Base-by-base conservation (phyloP, 2,329 filamentous ascomycete genomes). In the Aspergillus glaucus region DNA sequence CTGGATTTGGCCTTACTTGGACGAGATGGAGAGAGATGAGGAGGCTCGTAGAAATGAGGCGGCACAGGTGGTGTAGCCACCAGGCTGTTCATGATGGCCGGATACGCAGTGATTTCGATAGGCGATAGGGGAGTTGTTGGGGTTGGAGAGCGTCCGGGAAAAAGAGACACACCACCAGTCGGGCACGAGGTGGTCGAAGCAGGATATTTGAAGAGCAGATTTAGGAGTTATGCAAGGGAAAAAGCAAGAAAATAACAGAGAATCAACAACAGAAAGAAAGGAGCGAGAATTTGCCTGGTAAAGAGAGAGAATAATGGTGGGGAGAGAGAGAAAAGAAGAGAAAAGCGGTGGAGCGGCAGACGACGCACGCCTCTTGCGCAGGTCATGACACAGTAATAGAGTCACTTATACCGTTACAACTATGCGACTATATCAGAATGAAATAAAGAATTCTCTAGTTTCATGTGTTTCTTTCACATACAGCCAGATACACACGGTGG, bases 31-130 rank as follows among this genome's bases (percentile, higher is more conserved):
- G 81, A 82, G 60, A 79, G 75, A 65, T 79, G 79, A 66, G 73
- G 72, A 65, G 79, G 76, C 61, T 78, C 74, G 67, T 83, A 77
- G 56, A 83, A 80, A 66, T 83, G 81, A 65, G 81, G 80, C 71
- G 80, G 77, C 66, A 81, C 71, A 65, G 77, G 76, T 66, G 79
- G 76, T 64, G 74, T 76, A 58, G 73, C 71, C 69, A 78, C 71
- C 66, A 84, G 69, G 66, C 75, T 81, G 73, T 81, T 84, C 80
- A 84, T 84, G 72, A 63, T 72, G 69, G 49, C 54, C 56, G 52
- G 51, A 52, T 54, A 60, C 61, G 60, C 60, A 51, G 53, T 49
- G 55, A 45, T 44, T 30, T 44, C 32, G 41, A 44, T 43, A 52
- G 28, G 37, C 32, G 41, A 44, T 43, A 52, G 28, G 37, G 37